phyloP scores from a whole-genome alignment of 2,329 filamentous ascomycete species.

The Fusarium transvaalense region DNA sequence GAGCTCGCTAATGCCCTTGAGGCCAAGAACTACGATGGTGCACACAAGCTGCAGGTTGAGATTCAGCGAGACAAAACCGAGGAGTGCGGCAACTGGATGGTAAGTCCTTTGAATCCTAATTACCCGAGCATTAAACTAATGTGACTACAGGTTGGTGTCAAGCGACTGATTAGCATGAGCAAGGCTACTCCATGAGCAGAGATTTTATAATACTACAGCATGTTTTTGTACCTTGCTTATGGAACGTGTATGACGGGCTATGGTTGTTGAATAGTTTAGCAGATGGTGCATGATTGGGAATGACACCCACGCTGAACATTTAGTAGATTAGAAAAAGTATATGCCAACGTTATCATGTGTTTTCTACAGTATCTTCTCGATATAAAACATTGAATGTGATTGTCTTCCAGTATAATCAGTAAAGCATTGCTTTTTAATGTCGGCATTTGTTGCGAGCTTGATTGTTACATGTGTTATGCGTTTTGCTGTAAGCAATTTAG shows the following conservation, averaged over 20 bases:
- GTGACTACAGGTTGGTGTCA: slow-evolving; percentile 73
- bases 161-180: slow-evolving; percentile 83
- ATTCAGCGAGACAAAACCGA: slow-evolving; percentile 82
- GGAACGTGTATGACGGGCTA: slow-evolving; percentile 18
- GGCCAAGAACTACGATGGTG: slow-evolving; percentile 75
- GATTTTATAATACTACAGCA: slow-evolving; percentile 18
- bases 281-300: slow-evolving; percentile 40
- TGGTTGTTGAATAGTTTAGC: slow-evolving; percentile 42
- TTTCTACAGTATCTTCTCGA: background rate
- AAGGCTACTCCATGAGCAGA: slow-evolving; percentile 72
- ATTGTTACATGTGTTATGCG: background rate
- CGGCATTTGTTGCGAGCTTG: background rate
- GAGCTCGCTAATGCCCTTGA: slow-evolving; percentile 76
- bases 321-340: slow-evolving; percentile 48
- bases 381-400: background rate
- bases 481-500: too few relatives aligned
- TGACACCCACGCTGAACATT: slow-evolving; percentile 42
- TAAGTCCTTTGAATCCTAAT: slow-evolving; percentile 58
- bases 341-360: slow-evolving; percentile 34
- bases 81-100: slow-evolving; percentile 90
- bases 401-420: background rate
- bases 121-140: slow-evolving; percentile 55
- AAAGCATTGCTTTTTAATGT: background rate
- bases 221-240: slow-evolving; percentile 39
- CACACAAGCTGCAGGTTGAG: slow-evolving; percentile 77